phyloP scores from a whole-genome alignment of 2,329 filamentous ascomycete genomes.

The Neophaeococcomyces mojaviensis region DNA sequence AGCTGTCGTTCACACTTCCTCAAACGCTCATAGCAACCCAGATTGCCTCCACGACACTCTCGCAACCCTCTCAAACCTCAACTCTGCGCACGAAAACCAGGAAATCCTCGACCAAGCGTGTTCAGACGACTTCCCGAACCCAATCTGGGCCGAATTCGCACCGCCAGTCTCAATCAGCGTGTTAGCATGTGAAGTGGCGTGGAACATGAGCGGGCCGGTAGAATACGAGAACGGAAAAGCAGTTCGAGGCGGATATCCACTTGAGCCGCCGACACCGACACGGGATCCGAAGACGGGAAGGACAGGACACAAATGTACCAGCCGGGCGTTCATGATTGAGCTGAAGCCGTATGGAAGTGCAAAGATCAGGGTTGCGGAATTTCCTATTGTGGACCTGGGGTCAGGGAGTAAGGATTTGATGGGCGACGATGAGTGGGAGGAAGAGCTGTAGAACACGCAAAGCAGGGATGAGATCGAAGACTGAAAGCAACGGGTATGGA shows the following conservation, averaged over 20 bases:
- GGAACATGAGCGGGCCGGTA: constrained; percentile 24
- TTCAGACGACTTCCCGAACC: constrained; percentile 20
- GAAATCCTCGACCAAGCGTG: neutral
- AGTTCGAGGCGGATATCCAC: constrained; percentile 26
- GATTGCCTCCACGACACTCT: neutral
- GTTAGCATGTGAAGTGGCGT: constrained; percentile 34
- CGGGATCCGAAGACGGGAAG: constrained; percentile 22
- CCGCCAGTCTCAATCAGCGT: constrained; percentile 33
- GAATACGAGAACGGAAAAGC: constrained; percentile 3
- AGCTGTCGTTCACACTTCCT: constrained; percentile 27
- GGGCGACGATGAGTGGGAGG: too few relatives aligned
- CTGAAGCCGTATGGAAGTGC: constrained; percentile 42
- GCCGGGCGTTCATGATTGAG: constrained; percentile 29
- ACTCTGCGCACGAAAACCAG: too few relatives aligned
- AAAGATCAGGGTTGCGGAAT: constrained; percentile 41
- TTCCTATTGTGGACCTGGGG: constrained; percentile 28
- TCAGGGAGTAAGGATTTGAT: constrained; percentile 17
- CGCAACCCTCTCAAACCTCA: too few relatives aligned
- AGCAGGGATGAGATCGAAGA: too few relatives aligned
- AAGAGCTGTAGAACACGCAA: too few relatives aligned
- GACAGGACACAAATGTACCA: constrained; percentile 31
- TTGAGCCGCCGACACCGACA: constrained; percentile 26
- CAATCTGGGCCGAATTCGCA: constrained; percentile 26
- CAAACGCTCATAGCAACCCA: constrained; percentile 13
- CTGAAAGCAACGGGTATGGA: too few relatives aligned